A percentile compares a stretch with the other conserved stretches of the same genome.
Evolutionary conservation across 768 basidiomycete species (phyloP).

Genomic region (Neoboletus magnificus): DNA sequence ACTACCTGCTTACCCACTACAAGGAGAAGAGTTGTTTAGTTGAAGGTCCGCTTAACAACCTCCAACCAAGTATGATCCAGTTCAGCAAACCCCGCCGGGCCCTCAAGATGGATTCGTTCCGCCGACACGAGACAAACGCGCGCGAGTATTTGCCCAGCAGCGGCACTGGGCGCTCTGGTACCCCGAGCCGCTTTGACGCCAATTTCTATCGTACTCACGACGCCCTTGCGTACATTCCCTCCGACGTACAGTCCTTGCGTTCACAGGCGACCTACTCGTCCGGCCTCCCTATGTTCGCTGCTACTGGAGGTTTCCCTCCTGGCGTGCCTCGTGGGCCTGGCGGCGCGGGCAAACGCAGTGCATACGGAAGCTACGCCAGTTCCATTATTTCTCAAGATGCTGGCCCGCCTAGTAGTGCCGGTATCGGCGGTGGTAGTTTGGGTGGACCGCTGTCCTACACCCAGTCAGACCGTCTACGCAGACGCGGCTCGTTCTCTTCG

Average conservation of each 20-base stretch:
- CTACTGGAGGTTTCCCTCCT: conserved; percentile 66
- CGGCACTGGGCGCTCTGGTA: conserved; percentile 64
- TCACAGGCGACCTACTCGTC: conserved; percentile 97
- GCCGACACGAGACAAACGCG: conserved; percentile 88
- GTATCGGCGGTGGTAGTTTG: conserved; percentile 52
- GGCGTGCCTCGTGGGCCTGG: conserved; percentile 56
- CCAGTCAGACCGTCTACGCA: conserved; percentile 84
- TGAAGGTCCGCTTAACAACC: conserved; percentile 93
- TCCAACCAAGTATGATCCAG: conserved; percentile 98
- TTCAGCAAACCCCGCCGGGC: conserved; percentile 96
- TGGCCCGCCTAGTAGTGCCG: conserved; percentile 55
- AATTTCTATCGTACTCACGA: conserved; percentile 96
- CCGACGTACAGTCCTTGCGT: conserved; percentile 91
- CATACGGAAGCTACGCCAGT: conserved; percentile 78
- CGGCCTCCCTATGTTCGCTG: conserved; percentile 80
- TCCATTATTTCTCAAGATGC: conserved; percentile 93
- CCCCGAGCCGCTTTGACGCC: conserved; percentile 92
- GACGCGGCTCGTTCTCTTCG: conserved; percentile 74
- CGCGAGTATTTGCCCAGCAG: conserved; percentile 61
- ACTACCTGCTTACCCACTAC: conserved; percentile 96
- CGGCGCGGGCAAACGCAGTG: conserved; percentile 69
- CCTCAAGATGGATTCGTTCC: conserved; percentile 91
- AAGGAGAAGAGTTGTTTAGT: conserved; percentile 94
- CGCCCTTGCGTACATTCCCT: conserved; percentile 88
- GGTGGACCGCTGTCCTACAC: conserved; percentile 71